Conservation (phyloP, 1,284 basidiomycete species). For the Ganoderma boninense region DNA sequence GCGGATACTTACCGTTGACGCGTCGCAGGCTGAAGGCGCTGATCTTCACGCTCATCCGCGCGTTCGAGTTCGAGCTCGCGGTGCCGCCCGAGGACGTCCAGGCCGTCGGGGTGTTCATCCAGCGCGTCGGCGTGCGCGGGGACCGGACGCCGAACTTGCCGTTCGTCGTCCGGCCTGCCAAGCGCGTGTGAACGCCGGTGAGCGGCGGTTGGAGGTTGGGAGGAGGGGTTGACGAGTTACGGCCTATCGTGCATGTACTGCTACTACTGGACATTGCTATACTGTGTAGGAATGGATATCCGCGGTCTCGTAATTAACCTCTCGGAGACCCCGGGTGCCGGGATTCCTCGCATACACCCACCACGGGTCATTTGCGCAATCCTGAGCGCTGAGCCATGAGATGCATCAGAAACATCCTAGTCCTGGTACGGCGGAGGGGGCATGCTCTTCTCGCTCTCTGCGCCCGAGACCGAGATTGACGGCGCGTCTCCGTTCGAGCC, state of each 20-base stretch:
- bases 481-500: too few species aligned
- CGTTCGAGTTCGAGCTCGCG: conserved; percentile 64
- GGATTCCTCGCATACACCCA: neutral
- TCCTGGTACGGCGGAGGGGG: too few species aligned
- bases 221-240: too few species aligned
- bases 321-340: neutral
- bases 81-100: conserved; percentile 41
- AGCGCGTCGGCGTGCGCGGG: conserved; percentile 29
- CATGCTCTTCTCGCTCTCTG: too few species aligned
- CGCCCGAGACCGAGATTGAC: too few species aligned
- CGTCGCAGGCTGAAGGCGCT: conserved; percentile 64
- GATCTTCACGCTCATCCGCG: conserved; percentile 63
- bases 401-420: neutral
- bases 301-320: neutral
- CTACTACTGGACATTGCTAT: neutral
- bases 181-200: neutral
- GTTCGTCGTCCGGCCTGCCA: conserved; percentile 27
- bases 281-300: too few species aligned
- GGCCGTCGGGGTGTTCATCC: conserved; percentile 22
- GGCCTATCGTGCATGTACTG: neutral
- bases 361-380: neutral
- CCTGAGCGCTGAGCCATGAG: neutral
- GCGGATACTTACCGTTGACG: too few species aligned
- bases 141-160: conserved; percentile 32
- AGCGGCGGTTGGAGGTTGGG: too few species aligned